Conservation (phyloP, 371 early-diverging fungal genomes). For the Enterospora canceri region DNA sequence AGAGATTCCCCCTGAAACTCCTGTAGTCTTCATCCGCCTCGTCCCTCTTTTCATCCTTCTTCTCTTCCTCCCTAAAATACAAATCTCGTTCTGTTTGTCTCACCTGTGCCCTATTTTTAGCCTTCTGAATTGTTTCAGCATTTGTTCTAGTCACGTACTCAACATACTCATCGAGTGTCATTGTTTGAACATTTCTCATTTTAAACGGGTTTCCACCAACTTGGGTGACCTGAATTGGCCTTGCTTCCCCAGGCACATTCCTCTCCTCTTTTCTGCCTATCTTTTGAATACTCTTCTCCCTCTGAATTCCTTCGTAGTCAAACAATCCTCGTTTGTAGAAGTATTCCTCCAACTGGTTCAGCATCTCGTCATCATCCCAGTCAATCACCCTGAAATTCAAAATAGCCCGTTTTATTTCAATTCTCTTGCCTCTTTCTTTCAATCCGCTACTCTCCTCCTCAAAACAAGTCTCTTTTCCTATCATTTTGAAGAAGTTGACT, state of each 20-base stretch:
- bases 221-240: neutral
- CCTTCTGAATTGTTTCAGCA: slow-evolving; percentile 7
- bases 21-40: neutral
- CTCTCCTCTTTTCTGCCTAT: neutral
- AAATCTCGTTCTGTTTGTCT: neutral
- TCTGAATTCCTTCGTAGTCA: neutral
- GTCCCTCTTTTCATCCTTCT: neutral
- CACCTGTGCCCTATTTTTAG: neutral
- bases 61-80: neutral
- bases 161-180: slow-evolving; percentile 1
- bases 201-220: too few relatives aligned
- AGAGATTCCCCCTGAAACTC: neutral
- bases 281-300: neutral
- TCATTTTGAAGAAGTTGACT: too few relatives aligned
- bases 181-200: neutral
- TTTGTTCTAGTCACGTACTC: slow-evolving; percentile 11
- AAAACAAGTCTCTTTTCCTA: too few relatives aligned
- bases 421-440: too few relatives aligned
- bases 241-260: neutral
- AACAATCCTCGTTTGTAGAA: slow-evolving; percentile 12
- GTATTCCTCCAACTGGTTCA: slow-evolving; percentile 18
- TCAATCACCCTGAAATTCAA: slow-evolving; percentile 5
- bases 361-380: slow-evolving; percentile 33
- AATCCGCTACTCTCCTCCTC: too few relatives aligned
- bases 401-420: neutral